Conservation (phyloP, 768 basidiomycete genomes). For the Lactarius deliciosus region DNA sequence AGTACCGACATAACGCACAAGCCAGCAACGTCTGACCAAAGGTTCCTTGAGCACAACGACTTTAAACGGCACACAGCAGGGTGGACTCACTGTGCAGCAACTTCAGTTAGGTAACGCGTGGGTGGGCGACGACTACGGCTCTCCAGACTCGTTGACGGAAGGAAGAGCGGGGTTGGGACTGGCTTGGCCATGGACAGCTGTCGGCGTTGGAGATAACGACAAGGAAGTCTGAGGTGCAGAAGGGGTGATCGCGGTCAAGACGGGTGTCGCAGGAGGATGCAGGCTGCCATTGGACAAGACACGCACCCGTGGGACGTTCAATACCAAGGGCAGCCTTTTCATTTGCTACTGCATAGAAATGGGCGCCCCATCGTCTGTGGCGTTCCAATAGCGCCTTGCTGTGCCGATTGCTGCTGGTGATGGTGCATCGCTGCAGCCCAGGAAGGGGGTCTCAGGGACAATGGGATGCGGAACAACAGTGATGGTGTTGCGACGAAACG, state of each 20-base stretch:
- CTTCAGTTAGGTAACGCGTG: too few species aligned
- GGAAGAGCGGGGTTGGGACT: constrained; percentile 17
- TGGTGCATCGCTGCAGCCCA: constrained; percentile 27
- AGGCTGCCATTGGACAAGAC: constrained; percentile 59
- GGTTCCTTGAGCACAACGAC: too few species aligned
- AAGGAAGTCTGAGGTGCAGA: constrained; percentile 34
- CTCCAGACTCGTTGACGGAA: constrained; percentile 28
- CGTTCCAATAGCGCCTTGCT: constrained; percentile 23
- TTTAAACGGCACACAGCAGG: too few species aligned
- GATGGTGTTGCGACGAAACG: constrained; percentile 24
- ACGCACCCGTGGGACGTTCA: constrained; percentile 54
- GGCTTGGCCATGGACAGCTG: constrained; percentile 20
- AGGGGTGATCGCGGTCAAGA: constrained; percentile 36
- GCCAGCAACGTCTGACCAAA: too few species aligned
- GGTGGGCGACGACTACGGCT: constrained; percentile 25
- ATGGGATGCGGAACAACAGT: constrained; percentile 24
- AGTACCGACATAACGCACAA: too few species aligned
- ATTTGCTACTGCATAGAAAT: constrained; percentile 58
- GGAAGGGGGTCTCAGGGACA: constrained; percentile 20
- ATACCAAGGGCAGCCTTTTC: constrained; percentile 59
- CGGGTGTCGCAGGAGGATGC: constrained; percentile 47
- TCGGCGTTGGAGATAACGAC: constrained; percentile 25
- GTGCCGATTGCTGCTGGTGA: constrained; percentile 24
- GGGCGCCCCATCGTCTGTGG: constrained; percentile 36
- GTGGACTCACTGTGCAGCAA: too few species aligned